A percentile compares a stretch with the other conserved stretches of the same genome.
Evolutionary conservation across 1,284 basidiomycete genomes (phyloP).

Genomic region (Volvariella surrecta): DNA sequence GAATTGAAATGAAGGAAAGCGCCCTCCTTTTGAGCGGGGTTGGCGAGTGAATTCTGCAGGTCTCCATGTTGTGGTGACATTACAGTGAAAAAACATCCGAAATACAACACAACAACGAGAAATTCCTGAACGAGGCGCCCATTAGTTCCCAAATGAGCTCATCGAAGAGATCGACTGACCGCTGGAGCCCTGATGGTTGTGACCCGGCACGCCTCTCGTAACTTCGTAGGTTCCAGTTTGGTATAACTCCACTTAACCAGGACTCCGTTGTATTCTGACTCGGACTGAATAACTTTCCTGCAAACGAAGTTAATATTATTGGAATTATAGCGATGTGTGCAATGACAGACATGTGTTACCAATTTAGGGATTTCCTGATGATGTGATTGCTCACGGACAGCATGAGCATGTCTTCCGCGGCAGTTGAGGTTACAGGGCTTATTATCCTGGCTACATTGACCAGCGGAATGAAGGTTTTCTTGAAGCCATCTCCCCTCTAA

Average conservation of each 20-base stretch:
- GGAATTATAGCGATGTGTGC: too few relatives aligned
- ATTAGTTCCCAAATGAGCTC: neutral
- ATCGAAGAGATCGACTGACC: neutral
- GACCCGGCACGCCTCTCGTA: neutral
- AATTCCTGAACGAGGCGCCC: neutral
- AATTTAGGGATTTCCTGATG: slow-evolving; percentile 62
- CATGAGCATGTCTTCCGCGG: slow-evolving; percentile 66
- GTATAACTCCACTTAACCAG: too few relatives aligned
- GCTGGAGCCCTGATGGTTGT: neutral
- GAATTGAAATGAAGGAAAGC: neutral
- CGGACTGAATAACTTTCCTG: too few relatives aligned
- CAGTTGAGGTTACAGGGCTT: slow-evolving; percentile 50
- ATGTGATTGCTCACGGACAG: slow-evolving; percentile 60
- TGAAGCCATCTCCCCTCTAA: slow-evolving; percentile 27
- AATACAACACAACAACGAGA: neutral
- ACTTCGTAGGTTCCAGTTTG: neutral
- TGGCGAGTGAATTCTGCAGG: neutral
- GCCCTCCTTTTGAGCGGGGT: neutral
- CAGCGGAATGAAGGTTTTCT: slow-evolving; percentile 58
- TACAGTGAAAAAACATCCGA: too few relatives aligned
- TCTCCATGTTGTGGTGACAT: too few relatives aligned
- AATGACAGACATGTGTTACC: too few relatives aligned
- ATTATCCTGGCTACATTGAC: slow-evolving; percentile 74
- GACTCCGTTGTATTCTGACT: too few relatives aligned
- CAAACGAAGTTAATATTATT: too few relatives aligned